These are phyloP conservation scores for Eucommia ulmoides DNA, from an alignment of 257 asterid genomes.

Conservation along the genomic window DNA sequence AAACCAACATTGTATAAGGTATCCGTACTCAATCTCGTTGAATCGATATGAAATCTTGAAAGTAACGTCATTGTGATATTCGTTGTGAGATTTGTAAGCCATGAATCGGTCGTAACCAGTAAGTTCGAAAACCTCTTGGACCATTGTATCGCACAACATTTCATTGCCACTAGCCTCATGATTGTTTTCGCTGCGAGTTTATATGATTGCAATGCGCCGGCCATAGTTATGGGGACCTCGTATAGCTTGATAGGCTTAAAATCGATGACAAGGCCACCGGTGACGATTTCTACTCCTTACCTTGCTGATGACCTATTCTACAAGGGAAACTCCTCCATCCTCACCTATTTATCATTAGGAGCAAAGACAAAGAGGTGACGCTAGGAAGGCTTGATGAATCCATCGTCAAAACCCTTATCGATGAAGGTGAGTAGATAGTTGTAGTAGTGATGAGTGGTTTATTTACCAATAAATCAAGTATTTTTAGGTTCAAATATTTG, in stretches of 20 bases:
- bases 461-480: too few relatives aligned
- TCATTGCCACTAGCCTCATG: slow-evolving; percentile 67
- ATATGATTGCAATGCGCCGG: slow-evolving; percentile 92
- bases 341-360: too few relatives aligned
- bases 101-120: slow-evolving; percentile 95
- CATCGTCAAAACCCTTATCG: too few relatives aligned
- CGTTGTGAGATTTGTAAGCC: slow-evolving; percentile 83
- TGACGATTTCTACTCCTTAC: too few relatives aligned
- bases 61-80: slow-evolving; percentile 99
- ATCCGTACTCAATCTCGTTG: slow-evolving; percentile 85
- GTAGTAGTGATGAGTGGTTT: too few relatives aligned
- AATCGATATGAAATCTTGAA: slow-evolving; percentile 65
- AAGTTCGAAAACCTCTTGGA: slow-evolving; percentile 86
- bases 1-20: slow-evolving; percentile 81
- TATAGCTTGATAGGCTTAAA: slow-evolving; percentile 96
- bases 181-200: slow-evolving; percentile 95
- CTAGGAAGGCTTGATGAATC: too few relatives aligned
- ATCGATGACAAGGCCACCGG: slow-evolving; percentile 73
- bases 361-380: too few relatives aligned
- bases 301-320: too few relatives aligned
- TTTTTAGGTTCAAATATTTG: too few relatives aligned
- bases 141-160: slow-evolving; percentile 79
- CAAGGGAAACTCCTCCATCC: too few relatives aligned
- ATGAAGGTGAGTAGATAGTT: too few relatives aligned
- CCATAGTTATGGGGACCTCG: slow-evolving; percentile 95